Percentiles rank a stretch among this genome's conserved stretches.
phyloP scores from a whole-genome alignment of 805 yeast species.

The Yarrowia hollandica region DNA sequence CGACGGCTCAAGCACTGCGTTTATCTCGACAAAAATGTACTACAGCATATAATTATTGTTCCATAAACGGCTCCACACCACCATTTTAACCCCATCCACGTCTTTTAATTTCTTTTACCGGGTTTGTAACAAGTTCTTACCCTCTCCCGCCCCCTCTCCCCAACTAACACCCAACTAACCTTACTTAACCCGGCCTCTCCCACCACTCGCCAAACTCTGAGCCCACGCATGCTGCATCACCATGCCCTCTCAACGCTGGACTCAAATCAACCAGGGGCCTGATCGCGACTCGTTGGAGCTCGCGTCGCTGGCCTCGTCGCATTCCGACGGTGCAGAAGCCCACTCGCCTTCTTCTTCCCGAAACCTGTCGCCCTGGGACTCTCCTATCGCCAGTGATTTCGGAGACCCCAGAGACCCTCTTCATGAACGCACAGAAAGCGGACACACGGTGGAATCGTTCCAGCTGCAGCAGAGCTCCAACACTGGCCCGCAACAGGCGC shows the following conservation, averaged over 20 bases:
- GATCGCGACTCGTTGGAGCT: slow-evolving; percentile 40
- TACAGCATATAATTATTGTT: not conserved
- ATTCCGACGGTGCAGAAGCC: slow-evolving; percentile 29
- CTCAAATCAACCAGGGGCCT: slow-evolving; percentile 22
- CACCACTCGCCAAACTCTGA: not conserved
- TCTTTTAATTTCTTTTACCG: no score
- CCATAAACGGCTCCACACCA: not conserved
- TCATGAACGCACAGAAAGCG: slow-evolving; percentile 29
- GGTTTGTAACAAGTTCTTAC: no score
- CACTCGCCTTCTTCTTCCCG: slow-evolving; percentile 31
- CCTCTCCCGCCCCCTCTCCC: not conserved
- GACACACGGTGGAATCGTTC: slow-evolving; percentile 34
- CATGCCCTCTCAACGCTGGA: slow-evolving; percentile 28
- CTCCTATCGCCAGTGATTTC: slow-evolving; percentile 31
- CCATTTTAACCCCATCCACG: not conserved
- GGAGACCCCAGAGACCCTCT: slow-evolving; percentile 31
- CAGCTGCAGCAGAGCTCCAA: slow-evolving; percentile 36
- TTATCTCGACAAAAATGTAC: no score
- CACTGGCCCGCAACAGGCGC: slow-evolving; percentile 31
- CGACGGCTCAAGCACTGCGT: no score
- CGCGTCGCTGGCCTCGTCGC: slow-evolving; percentile 41
- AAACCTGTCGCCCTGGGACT: slow-evolving; percentile 35
- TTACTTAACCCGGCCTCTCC: not conserved
- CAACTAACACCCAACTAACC: not conserved
- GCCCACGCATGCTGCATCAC: no score